Conservation (phyloP, 768 basidiomycete species). For the Pleurotus tuoliensis region DNA sequence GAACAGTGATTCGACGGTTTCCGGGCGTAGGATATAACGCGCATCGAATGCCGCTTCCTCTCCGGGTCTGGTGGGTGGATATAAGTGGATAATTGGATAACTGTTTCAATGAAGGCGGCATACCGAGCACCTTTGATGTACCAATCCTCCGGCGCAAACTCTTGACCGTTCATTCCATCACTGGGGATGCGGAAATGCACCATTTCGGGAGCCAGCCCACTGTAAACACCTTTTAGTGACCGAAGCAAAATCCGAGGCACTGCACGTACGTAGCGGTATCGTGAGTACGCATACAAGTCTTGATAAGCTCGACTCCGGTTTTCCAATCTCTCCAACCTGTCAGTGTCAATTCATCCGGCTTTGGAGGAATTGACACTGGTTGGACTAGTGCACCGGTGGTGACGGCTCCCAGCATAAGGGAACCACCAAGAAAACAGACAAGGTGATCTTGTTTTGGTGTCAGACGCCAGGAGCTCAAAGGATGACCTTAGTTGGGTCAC, state of each 20-base stretch:
- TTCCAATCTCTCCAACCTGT: constrained; percentile 75
- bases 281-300: constrained; percentile 86
- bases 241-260: not conserved
- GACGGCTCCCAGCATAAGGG: constrained; percentile 86
- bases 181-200: constrained; percentile 74
- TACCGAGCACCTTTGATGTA: constrained; percentile 84
- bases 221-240: constrained; percentile 21
- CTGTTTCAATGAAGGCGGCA: too few relatives aligned
- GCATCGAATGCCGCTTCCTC: constrained; percentile 69
- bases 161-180: constrained; percentile 45
- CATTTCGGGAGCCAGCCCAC: constrained; percentile 86
- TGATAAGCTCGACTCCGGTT: constrained; percentile 74
- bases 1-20: constrained; percentile 94
- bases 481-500: constrained; percentile 1
- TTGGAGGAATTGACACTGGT: constrained; percentile 66
- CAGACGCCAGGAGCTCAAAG: constrained; percentile 64
- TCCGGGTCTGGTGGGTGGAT: constrained; percentile 22
- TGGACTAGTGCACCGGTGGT: constrained; percentile 50
- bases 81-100: not conserved
- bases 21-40: constrained; percentile 91
- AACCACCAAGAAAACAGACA: constrained; percentile 92
- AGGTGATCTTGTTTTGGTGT: constrained; percentile 93
- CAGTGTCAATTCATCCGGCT: constrained; percentile 54
- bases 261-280: constrained; percentile 74
- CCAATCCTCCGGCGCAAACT: constrained; percentile 66